A percentile compares a stretch with the other conserved stretches of the same genome.
phyloP scores from a whole-genome alignment of 140 eudicot genomes.

The Cichorium intybus region DNA sequence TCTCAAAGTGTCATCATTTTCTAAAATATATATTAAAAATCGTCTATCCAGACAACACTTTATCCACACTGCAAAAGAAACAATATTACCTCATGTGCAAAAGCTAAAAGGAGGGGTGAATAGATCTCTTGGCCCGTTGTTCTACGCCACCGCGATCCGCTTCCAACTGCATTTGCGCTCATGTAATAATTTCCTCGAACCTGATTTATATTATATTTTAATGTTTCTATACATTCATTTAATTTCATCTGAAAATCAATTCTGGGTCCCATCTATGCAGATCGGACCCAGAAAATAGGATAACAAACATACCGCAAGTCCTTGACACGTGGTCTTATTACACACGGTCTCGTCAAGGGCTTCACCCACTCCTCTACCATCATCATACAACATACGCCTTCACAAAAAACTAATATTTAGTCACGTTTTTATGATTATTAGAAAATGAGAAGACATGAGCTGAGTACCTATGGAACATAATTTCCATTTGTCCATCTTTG shows the following conservation, averaged over 20 bases:
- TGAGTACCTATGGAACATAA: slow-evolving; percentile 85
- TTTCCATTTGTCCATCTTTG: slow-evolving; percentile 77
- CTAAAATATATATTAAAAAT: not conserved
- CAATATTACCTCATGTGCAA: slow-evolving; percentile 73
- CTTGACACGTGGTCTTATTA: slow-evolving; percentile 55
- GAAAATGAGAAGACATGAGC: not conserved
- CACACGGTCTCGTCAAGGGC: slow-evolving; percentile 84
- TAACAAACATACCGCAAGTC: slow-evolving; percentile 56
- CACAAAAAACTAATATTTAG: slow-evolving; percentile 1
- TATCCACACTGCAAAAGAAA: not conserved
- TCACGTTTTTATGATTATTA: not conserved
- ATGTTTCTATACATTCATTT: too few species aligned
- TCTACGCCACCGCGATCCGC: slow-evolving; percentile 87
- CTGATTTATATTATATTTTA: slow-evolving; percentile 37
- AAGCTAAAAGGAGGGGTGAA: slow-evolving; percentile 86
- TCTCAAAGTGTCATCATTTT: not conserved
- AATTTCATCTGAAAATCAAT: not conserved
- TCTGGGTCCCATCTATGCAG: slow-evolving; percentile 1
- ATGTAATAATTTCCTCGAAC: slow-evolving; percentile 75
- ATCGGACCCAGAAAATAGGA: not conserved
- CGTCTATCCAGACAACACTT: not conserved
- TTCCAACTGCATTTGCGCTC: slow-evolving; percentile 52
- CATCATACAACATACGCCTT: slow-evolving; percentile 72
- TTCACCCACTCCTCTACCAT: slow-evolving; percentile 83
- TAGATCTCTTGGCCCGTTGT: slow-evolving; percentile 85